Evolutionary conservation across 1,284 basidiomycete genomes (phyloP), one percentile per base, ranked within the genome.

Genomic region (Ceratobasidium sp.): DNA sequence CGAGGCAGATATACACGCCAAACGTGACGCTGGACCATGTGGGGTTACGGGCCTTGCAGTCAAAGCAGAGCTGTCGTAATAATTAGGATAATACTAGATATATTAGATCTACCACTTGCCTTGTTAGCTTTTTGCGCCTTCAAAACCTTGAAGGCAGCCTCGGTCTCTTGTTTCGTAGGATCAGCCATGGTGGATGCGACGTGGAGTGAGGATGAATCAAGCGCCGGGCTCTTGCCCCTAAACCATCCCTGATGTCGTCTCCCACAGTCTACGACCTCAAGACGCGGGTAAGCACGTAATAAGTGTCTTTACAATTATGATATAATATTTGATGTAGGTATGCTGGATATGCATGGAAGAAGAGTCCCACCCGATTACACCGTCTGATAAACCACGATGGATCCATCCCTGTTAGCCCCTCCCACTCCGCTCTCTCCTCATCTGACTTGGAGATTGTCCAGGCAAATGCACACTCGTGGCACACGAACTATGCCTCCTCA

Each of bases 11-110:
- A 84, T 99, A 99, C 58, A 99, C 91, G 64, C 94, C 97, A 81
- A 92, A 99, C 0, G 95, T 97, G 41, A 98, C 95, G 77, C 94
- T 96, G 1, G 96, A 92, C 97, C 97, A 99, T 61, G 96, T 98
- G 73, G 97, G 97, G 84, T 98, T 98, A 80, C 96, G 93, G 76
- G 97, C 96, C 79, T 90, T 88, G 82, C 98, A 99, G 83, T 99
- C 97, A 81, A 98, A 98, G 85, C 97, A 99, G 79, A 90, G 88
- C 97, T 98, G 79, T 34, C 63, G 31, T 43, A 59, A 64, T 19
- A 34, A 64, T 56, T 54, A n/a, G 13, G 41, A 51, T 29, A 68
- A 48, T 2, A 46, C 8, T 27, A 9, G 49, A 22, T 41, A 29
- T 16, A 49, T 22, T 37, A 54, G 0, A 48, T 46, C 1, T 14